Evolutionary conservation across 805 yeast species (phyloP).

Genomic region (Henningerozyma blattae): DNA sequence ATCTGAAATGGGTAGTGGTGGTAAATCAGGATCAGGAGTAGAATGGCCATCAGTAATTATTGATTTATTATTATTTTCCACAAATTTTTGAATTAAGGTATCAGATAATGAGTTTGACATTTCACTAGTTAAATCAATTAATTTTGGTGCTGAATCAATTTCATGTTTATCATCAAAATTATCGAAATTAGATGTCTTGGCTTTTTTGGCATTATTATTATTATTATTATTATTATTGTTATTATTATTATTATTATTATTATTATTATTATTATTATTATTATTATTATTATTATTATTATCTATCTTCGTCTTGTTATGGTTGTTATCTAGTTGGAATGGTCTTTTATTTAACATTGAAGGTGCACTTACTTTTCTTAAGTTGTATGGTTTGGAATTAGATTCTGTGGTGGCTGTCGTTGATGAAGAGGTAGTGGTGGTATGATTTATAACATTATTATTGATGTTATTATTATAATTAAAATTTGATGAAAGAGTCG

Average conservation of each 20-base stretch:
- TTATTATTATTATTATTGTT: neutral
- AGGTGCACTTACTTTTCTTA: constrained; percentile 18
- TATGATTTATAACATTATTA: neutral
- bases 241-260: too few species aligned
- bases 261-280: neutral
- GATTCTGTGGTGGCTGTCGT: neutral
- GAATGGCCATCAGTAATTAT: neutral
- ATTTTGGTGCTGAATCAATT: constrained; percentile 1
- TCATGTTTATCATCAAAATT: neutral
- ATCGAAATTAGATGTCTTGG: neutral
- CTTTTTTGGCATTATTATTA: neutral
- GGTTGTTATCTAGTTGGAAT: neutral
- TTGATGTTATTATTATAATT: neutral
- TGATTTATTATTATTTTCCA: constrained; percentile 6
- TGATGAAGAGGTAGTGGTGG: neutral
- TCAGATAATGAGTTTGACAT: constrained; percentile 13
- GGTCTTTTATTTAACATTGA: constrained; percentile 1
- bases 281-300: neutral
- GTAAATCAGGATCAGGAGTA: too few species aligned
- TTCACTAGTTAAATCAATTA: constrained; percentile 22
- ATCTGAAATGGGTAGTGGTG: too few species aligned
- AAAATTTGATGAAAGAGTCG: too few species aligned
- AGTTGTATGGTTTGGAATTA: neutral
- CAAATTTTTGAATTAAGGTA: constrained; percentile 17
- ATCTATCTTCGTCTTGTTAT: neutral